Evolutionary conservation across 2,329 filamentous ascomycete species (phyloP), one percentile per base, ranked within the genome.

Genomic region (Botrytis porri): DNA sequence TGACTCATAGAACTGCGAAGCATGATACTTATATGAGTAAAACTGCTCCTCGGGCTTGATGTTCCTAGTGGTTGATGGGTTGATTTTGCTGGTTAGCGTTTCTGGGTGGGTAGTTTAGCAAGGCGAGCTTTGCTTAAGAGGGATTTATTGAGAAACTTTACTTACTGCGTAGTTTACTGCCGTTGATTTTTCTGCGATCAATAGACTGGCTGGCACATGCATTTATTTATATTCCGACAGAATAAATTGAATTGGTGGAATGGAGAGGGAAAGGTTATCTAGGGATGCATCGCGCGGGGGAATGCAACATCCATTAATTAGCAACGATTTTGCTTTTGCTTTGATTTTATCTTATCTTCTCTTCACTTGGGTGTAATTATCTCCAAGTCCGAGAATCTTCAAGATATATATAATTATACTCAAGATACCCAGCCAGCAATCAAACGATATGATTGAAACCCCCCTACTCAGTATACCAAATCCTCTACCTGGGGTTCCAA

Each of bases 21-120:
- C 65, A 69, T 69, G 65, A 59, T 69, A 69, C 35, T 41, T 59
- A 69, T 59, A 69, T 57, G 65, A 69, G 65, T 18, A 69, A 69
- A 37, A 69, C 48, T n/a, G 65, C 65, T 41, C 65, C 65, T n/a
- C 45, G 32, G 22, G 35, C 35, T 29, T 67, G 22, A 25, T 35
- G 25, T 12, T 20, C 7, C n/a, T 66, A 2, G 14, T n/a, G 32
- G 14, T 25, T 18, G 4, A 51, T 51, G 4, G 25, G 7, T 4
- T 65, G n/a, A 14, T 57, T 57, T 32, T 66, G 32, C 22, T 51
- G 3, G 32, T n/a, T 39, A 8, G 25, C 32, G 16, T 29, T 29
- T 39, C 48, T 37, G 25, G 22, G 22, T 37, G 25, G 22, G 22
- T 66, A 16, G 8, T 25, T 20, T n/a, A 9, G 29, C 20, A 4